phyloP scores from a whole-genome alignment of 345 rosid genomes.

The Brassica nigra region DNA sequence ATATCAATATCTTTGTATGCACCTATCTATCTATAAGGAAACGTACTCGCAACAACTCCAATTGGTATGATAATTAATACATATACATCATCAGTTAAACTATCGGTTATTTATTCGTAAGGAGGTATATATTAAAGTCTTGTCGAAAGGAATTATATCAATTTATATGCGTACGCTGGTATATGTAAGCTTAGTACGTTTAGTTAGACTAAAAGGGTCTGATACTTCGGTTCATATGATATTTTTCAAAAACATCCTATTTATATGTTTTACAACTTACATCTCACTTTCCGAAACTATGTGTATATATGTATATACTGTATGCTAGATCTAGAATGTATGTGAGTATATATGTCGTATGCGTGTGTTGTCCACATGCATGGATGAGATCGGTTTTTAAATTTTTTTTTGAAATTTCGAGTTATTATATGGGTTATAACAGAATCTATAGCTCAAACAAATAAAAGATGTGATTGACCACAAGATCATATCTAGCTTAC shows the following conservation, averaged over 20 bases:
- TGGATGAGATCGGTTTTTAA: conserved; percentile 20
- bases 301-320: no score
- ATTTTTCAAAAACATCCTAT: background rate
- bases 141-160: background rate
- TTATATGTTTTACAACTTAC: no score
- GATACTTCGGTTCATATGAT: background rate
- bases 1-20: background rate
- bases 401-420: no score
- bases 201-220: conserved; percentile 19
- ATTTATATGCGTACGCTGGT: background rate
- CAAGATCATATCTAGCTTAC: conserved; percentile 22
- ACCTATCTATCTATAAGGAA: background rate
- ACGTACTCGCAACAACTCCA: background rate
- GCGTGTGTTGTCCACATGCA: conserved; percentile 34
- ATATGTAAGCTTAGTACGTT: conserved; percentile 9
- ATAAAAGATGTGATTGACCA: conserved; percentile 27
- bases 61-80: background rate
- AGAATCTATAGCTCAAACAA: conserved; percentile 10
- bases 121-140: background rate
- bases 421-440: background rate
- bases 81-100: background rate
- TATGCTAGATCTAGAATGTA: no score
- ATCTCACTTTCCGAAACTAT: no score
- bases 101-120: background rate
- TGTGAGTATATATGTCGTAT: conserved; percentile 25